Percentiles rank a stretch among this genome's conserved stretches.
Conservation (phyloP, 345 rosid genomes). For the Turritis glabra region DNA sequence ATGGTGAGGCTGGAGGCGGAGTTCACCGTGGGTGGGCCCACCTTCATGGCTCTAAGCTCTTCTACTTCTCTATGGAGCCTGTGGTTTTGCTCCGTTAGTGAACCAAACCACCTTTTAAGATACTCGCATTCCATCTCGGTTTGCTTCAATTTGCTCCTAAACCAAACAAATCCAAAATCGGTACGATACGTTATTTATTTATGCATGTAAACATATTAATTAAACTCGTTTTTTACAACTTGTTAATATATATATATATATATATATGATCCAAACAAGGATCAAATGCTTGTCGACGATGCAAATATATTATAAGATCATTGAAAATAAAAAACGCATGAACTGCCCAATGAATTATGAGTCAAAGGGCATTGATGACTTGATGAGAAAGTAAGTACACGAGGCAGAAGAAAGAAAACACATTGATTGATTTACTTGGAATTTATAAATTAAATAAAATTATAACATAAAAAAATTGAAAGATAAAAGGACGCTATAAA, state of each 20-base stretch:
- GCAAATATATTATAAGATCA: background rate
- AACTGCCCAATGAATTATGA: conserved; percentile 33
- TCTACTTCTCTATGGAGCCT: conserved; percentile 89
- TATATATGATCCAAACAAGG: background rate
- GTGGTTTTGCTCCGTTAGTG: conserved; percentile 88
- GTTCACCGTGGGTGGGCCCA: conserved; percentile 59
- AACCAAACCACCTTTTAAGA: conserved; percentile 89
- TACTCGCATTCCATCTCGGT: conserved; percentile 96
- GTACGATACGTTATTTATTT: background rate
- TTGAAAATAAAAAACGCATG: conserved; percentile 30
- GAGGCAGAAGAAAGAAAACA: conserved; percentile 33
- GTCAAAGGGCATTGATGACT: conserved; percentile 39
- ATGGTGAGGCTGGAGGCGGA: conserved; percentile 73
- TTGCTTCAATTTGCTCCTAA: conserved; percentile 97
- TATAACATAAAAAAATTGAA: background rate
- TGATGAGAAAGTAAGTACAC: conserved; percentile 38
- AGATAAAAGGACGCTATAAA: background rate
- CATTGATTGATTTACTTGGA: conserved; percentile 13
- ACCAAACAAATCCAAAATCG: background rate
- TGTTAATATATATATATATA: too few relatives aligned
- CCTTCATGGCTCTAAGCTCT: conserved; percentile 87
- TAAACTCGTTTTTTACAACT: conserved; percentile 6
- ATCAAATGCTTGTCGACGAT: conserved; percentile 24
- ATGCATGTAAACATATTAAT: background rate
- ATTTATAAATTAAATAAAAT: background rate